A percentile compares a stretch with the other conserved stretches of the same genome.
phyloP scores from a whole-genome alignment of 306 rosid genomes.

The Gillenia trifoliata region DNA sequence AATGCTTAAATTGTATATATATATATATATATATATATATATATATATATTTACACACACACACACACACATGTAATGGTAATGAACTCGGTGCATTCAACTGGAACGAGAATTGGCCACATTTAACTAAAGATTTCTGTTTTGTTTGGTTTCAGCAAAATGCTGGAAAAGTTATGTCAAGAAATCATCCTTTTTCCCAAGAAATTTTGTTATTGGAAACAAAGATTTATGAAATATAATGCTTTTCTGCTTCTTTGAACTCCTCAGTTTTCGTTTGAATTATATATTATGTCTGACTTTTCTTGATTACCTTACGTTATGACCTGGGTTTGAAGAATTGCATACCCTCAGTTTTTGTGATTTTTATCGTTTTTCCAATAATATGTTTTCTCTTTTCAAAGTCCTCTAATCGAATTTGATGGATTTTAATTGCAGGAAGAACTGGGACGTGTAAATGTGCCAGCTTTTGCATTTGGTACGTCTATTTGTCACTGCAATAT shows the following conservation, averaged over 20 bases:
- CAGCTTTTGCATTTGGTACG: conserved; percentile 58
- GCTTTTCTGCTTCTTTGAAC: background rate
- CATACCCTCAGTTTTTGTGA: background rate
- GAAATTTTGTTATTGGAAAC: no score
- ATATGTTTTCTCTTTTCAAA: background rate
- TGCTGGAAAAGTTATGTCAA: background rate
- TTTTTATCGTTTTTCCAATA: background rate
- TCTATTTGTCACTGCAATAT: background rate
- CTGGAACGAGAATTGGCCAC: background rate
- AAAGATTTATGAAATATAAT: no score
- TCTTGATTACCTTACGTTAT: background rate
- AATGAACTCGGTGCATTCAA: no score
- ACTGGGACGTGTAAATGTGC: conserved; percentile 47
- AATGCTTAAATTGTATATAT: background rate
- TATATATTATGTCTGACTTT: no score
- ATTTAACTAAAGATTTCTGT: background rate
- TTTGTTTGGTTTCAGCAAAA: background rate
- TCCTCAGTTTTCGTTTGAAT: background rate
- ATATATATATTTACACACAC: no score
- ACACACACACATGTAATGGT: no score
- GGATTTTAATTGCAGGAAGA: no score
- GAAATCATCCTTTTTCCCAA: background rate
- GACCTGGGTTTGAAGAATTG: background rate
- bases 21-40: no score
- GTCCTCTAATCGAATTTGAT: conserved; percentile 15